Percentiles rank a stretch among this genome's conserved stretches.
These are phyloP conservation scores for Suhomyces xylopsoci DNA, from an alignment of 805 yeast species.

Conservation along the genomic window DNA sequence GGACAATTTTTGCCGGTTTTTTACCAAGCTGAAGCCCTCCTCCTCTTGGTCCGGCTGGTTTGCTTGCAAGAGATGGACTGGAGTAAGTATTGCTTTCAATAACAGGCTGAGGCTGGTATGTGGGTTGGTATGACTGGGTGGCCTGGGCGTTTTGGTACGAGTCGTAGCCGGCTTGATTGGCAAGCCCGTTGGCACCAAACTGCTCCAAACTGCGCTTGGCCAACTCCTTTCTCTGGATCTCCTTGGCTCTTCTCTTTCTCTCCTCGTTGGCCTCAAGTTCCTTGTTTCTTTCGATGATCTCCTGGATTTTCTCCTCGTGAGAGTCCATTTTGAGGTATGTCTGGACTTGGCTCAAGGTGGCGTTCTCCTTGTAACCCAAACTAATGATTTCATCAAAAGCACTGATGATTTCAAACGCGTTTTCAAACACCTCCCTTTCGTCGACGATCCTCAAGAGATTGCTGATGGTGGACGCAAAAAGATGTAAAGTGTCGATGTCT, in stretches of 20 bases:
- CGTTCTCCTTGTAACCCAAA: slow-evolving; percentile 86
- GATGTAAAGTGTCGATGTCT: slow-evolving; percentile 87
- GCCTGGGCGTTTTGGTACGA: slow-evolving; percentile 11
- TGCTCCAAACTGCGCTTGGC: slow-evolving; percentile 59
- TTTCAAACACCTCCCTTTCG: slow-evolving; percentile 77
- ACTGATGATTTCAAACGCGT: slow-evolving; percentile 83
- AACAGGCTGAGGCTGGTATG: slow-evolving; percentile 27
- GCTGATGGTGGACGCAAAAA: slow-evolving; percentile 79
- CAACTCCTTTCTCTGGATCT: slow-evolving; percentile 76
- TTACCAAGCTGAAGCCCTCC: slow-evolving; percentile 75
- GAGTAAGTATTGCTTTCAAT: slow-evolving; percentile 18
- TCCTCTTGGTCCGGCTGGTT: slow-evolving; percentile 45
- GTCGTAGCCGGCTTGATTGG: slow-evolving; percentile 17
- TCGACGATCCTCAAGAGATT: slow-evolving; percentile 68
- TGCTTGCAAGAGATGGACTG: slow-evolving; percentile 11
- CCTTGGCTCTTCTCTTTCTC: slow-evolving; percentile 92
- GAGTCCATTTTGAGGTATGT: slow-evolving; percentile 96
- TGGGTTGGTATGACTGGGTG: slow-evolving; percentile 24
- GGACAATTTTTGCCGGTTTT: slow-evolving; percentile 30
- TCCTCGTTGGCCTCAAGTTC: slow-evolving; percentile 97
- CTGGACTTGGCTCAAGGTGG: slow-evolving; percentile 75
- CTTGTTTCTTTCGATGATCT: slow-evolving; percentile 93
- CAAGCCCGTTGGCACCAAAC: slow-evolving; percentile 19
- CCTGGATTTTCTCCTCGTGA: slow-evolving; percentile 97
- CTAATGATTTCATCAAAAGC: slow-evolving; percentile 93